These are phyloP conservation scores for Carpinus viminea DNA, from an alignment of 306 rosid species.

Conservation along the genomic window DNA sequence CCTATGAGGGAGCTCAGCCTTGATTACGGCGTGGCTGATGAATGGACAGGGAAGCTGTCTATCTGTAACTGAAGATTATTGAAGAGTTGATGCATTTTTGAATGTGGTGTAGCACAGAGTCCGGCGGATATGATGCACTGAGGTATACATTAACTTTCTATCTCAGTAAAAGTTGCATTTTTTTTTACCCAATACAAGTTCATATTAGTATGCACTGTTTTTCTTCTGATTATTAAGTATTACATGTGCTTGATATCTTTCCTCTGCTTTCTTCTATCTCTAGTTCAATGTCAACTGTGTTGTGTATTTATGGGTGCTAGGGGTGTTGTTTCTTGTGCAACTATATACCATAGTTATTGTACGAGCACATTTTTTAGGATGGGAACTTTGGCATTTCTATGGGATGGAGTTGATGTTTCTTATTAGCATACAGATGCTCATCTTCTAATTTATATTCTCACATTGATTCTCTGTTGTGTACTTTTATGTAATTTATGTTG, in stretches of 20 bases:
- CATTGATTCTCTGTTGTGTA: not conserved
- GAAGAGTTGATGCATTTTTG: constrained; percentile 31
- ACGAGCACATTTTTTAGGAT: not conserved
- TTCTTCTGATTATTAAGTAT: constrained; percentile 1
- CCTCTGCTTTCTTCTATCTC: constrained; percentile 9
- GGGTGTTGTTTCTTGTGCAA: constrained; percentile 21
- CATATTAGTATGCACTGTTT: constrained; percentile 13
- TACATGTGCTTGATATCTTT: not conserved
- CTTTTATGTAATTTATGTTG: not conserved
- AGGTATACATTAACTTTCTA: constrained; percentile 41
- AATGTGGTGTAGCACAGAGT: constrained; percentile 42
- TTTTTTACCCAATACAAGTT: not conserved
- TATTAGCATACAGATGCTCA: constrained; percentile 1
- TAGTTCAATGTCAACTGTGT: constrained; percentile 13
- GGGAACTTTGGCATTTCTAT: constrained; percentile 7
- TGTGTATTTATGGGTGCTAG: constrained; percentile 16
- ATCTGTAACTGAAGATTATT: constrained; percentile 64
- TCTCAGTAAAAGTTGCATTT: constrained; percentile 11
- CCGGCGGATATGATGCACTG: constrained; percentile 26
- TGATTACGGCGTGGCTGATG: constrained; percentile 92
- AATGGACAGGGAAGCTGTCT: constrained; percentile 61
- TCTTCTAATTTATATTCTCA: constrained; percentile 1
- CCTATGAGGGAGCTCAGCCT: constrained; percentile 98
- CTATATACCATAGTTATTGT: constrained; percentile 9
- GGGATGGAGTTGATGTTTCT: constrained; percentile 11